Conservation (phyloP, 805 yeast species). For the Spathaspora hagerdaliae region DNA sequence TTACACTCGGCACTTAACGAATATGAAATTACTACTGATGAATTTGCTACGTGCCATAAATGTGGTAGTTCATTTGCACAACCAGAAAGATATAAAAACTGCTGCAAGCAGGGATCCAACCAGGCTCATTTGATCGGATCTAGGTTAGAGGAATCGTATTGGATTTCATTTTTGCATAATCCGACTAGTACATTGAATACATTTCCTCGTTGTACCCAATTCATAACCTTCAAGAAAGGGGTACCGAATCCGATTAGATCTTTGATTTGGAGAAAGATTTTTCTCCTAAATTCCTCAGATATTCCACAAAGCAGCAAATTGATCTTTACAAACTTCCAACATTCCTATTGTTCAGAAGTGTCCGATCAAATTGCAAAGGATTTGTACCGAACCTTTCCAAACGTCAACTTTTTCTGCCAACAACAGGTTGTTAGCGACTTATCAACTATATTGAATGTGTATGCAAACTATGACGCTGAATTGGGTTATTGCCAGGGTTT, state of each 20-base stretch:
- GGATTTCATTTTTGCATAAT: conserved; percentile 42
- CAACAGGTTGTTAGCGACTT: conserved; percentile 42
- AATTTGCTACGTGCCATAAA: conserved; percentile 27
- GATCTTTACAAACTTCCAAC: conserved; percentile 38
- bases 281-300: conserved; percentile 24
- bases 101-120: conserved; percentile 22
- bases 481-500: conserved; percentile 70
- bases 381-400: conserved; percentile 58
- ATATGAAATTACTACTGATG: conserved; percentile 24
- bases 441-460: conserved; percentile 56
- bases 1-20: conserved; percentile 11
- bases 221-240: conserved; percentile 40
- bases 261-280: conserved; percentile 41
- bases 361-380: conserved; percentile 51
- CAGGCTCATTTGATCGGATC: conserved; percentile 12
- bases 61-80: conserved; percentile 23
- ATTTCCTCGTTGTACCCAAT: conserved; percentile 45
- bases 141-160: conserved; percentile 35
- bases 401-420: conserved; percentile 43
- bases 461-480: conserved; percentile 59
- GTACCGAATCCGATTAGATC: conserved; percentile 42
- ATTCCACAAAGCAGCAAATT: conserved; percentile 32
- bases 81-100: conserved; percentile 11
- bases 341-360: conserved; percentile 35
- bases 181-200: conserved; percentile 43